Evolutionary conservation across 202 grass and related monocot genomes (phyloP), one percentile per base, ranked within the genome.

Genomic region (Hordeum pubiflorum): DNA sequence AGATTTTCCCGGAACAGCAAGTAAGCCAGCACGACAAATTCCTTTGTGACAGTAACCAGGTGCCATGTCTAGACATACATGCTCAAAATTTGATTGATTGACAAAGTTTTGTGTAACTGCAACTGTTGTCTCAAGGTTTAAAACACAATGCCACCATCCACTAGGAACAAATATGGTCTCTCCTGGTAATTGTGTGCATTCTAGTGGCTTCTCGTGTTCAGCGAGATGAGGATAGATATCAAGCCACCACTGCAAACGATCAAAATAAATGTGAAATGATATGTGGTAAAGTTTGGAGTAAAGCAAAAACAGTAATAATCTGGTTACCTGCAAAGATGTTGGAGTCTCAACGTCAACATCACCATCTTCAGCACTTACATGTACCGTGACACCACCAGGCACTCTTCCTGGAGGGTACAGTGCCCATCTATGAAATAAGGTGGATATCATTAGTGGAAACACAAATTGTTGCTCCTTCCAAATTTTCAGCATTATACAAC

Each of bases 141-240:
- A 86, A 87, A 98, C 92, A 33, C 95, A 98, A 88, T 98, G 95
- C 95, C 95, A 98, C 95, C 95, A 98, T 40, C 95, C 95, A 94
- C 82, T 98, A 40, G 95, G 95, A 87, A 98, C 92, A 88, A 83
- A 98, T 87, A 98, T 94, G 21, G 92, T 98, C 87, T 98, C 92
- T 89, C 95, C 95, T 55, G 95, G 88, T 20, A 93, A 61, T 68
- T 98, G 95, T 73, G 95, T 98, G 41, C 92, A 95, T 86, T 98
- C 90, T 77, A 95, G 72, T 82, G 94, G 94, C 76, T 94, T 97
- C 81, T 97, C 90, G 0, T 90, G 76, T 52, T 96, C 90, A 77
- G 77, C 68, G 85, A 95, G 92, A 66, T 88, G 79, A 31, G 92
- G 92, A 86, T 92, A 95, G 22, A 95, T 88, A 81, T 95, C 92